Percentiles rank a stretch among this genome's conserved stretches.
Conservation (phyloP, 345 rosid species). For the Salix suchowensis region DNA sequence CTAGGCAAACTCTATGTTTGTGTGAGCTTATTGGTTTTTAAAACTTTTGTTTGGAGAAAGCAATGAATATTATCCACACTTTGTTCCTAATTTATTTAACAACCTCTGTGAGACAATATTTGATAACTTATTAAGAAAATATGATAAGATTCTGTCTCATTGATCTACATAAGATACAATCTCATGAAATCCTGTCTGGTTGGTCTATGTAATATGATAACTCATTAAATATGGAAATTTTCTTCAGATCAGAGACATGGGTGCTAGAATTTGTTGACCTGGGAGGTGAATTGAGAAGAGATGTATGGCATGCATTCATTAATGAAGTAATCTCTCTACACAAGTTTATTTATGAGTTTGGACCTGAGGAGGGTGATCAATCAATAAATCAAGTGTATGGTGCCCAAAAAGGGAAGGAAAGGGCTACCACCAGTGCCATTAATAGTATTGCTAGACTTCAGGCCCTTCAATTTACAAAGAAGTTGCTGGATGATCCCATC, state of each 20-base stretch:
- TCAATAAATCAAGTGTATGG: conserved; percentile 64
- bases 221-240: conserved; percentile 2
- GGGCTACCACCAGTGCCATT: conserved; percentile 55
- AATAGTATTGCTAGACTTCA: conserved; percentile 86
- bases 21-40: not conserved
- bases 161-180: not conserved
- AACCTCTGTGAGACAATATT: not conserved
- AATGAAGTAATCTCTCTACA: conserved; percentile 75
- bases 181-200: not conserved
- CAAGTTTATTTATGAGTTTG: conserved; percentile 67
- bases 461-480: conserved; percentile 75
- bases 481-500: conserved; percentile 77
- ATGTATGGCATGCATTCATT: conserved; percentile 86
- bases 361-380: conserved; percentile 60
- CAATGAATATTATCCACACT: not conserved
- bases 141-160: not conserved
- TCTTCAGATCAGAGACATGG: conserved; percentile 66
- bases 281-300: conserved; percentile 93
- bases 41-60: not conserved
- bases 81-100: not conserved
- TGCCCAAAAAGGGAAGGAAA: conserved; percentile 78
- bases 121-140: too few relatives aligned
- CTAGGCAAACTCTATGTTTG: not conserved
- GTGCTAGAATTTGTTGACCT: conserved; percentile 92
- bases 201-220: not conserved